Evolutionary conservation across 1,284 basidiomycete species (phyloP).

Genomic region (Ustilago hordei): DNA sequence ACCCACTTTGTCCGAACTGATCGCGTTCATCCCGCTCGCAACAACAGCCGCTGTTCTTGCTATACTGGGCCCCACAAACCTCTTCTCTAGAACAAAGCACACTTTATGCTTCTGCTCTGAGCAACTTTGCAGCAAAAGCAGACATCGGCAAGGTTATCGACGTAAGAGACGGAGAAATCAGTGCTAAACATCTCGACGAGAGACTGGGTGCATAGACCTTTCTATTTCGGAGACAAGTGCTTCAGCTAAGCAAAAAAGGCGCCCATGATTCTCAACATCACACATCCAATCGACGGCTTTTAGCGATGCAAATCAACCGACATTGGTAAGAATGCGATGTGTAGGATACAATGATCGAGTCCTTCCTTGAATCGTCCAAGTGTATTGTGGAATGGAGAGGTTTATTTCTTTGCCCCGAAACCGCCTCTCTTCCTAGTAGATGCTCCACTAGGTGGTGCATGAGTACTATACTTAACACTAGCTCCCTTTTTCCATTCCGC

Average conservation of each 20-base stretch:
- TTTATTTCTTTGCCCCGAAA: neutral
- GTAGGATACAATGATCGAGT: too few relatives aligned
- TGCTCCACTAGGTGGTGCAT: constrained; percentile 15
- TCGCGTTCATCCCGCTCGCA: neutral
- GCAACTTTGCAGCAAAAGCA: constrained; percentile 55
- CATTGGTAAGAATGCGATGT: too few relatives aligned
- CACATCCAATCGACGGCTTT: too few relatives aligned
- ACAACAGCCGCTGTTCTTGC: constrained; percentile 28
- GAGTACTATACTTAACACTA: constrained; percentile 19
- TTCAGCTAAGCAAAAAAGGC: too few relatives aligned
- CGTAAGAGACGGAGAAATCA: constrained; percentile 58
- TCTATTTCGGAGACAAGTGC: neutral
- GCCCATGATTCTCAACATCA: too few relatives aligned
- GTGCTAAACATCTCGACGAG: constrained; percentile 36
- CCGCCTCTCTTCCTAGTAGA: neutral
- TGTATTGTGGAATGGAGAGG: too few relatives aligned
- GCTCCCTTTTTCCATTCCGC: neutral
- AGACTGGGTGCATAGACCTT: constrained; percentile 53
- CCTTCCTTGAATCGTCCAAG: too few relatives aligned
- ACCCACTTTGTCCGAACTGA: neutral
- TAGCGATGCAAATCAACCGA: too few relatives aligned
- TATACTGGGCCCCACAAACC: constrained; percentile 65
- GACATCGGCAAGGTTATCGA: constrained; percentile 66
- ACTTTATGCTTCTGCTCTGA: constrained; percentile 67
- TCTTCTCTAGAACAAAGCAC: constrained; percentile 61